phyloP scores from a whole-genome alignment of 495 filamentous ascomycete genomes.

The Podospora conica region DNA sequence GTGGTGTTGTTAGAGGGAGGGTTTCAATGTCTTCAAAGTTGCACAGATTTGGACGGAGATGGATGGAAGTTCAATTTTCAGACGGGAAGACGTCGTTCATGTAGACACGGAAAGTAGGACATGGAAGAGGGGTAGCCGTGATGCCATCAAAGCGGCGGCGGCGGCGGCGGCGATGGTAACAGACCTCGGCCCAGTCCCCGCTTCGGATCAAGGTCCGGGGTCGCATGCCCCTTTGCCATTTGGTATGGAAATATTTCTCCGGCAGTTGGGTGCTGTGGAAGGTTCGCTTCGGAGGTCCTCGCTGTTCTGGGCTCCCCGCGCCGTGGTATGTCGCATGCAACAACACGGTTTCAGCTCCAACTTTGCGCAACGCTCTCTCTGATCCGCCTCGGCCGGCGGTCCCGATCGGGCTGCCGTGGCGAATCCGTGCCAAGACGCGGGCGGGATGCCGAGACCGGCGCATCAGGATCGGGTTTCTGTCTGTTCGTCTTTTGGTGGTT shows the following conservation, averaged over 20 bases:
- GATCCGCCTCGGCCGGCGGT: not conserved
- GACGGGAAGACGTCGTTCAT: not conserved
- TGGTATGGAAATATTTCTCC: not conserved
- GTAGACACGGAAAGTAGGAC: not conserved
- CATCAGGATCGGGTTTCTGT: not conserved
- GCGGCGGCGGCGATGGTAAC: not conserved
- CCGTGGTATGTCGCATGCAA: not conserved
- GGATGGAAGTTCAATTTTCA: too few species aligned
- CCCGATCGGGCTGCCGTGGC: not conserved
- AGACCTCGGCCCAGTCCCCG: not conserved
- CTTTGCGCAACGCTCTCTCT: not conserved
- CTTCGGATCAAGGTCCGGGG: not conserved
- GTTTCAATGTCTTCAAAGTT: not conserved
- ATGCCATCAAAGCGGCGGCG: not conserved
- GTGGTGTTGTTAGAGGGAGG: not conserved
- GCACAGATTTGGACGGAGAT: not conserved
- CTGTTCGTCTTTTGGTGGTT: not conserved
- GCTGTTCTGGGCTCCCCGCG: not conserved
- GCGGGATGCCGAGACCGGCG: not conserved
- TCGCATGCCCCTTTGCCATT: not conserved
- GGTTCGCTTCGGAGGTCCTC: not conserved
- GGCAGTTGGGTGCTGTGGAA: not conserved
- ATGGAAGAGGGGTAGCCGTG: not conserved
- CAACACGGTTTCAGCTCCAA: not conserved
- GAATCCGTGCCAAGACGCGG: not conserved